Evolutionary conservation across 352 stramenopile species (phyloP).

Genomic region (Blastocystis sp.): DNA sequence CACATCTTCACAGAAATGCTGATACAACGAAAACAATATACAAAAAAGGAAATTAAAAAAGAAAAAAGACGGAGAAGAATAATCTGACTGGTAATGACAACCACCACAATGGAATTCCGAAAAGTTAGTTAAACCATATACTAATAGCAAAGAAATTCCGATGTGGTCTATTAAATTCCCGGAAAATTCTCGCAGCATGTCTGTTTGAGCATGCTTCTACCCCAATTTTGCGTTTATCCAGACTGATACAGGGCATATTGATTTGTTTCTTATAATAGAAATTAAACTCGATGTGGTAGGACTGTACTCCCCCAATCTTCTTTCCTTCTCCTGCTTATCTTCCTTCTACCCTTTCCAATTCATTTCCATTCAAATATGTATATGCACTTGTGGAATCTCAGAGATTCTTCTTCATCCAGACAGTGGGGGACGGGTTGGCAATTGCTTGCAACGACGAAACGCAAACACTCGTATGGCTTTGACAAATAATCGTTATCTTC

Average conservation of each 20-base stretch:
- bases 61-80: neutral
- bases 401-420: too few species aligned
- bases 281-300: too few species aligned
- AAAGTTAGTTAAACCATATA: neutral
- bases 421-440: too few species aligned
- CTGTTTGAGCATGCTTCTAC: neutral
- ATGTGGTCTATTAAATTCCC: neutral
- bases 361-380: too few species aligned
- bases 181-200: neutral
- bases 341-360: too few species aligned
- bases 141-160: neutral
- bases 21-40: slow-evolving; percentile 42
- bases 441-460: neutral
- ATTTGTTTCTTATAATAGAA: too few species aligned
- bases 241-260: too few species aligned
- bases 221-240: neutral
- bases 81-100: neutral
- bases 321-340: too few species aligned
- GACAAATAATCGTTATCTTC: neutral
- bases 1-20: slow-evolving; percentile 2
- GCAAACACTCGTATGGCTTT: neutral
- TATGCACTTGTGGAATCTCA: too few species aligned
- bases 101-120: neutral
- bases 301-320: too few species aligned
- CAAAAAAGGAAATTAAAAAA: slow-evolving; percentile 53